Evolutionary conservation across 257 asterid species (phyloP).

Genomic region (Eucommia ulmoides): DNA sequence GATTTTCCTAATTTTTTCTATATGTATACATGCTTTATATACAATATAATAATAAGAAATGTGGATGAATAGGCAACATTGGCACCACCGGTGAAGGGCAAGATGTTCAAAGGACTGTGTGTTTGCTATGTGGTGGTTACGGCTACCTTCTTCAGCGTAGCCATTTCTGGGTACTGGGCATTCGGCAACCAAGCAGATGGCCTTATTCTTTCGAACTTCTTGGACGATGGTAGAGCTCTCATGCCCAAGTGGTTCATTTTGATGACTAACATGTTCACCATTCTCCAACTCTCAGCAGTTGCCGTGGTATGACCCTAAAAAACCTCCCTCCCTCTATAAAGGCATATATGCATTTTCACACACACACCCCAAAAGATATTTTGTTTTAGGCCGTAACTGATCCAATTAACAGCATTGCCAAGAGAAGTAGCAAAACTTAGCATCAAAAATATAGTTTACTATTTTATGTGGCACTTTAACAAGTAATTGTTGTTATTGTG

Average conservation of each 20-base stretch:
- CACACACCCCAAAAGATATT: background rate
- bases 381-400: background rate
- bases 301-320: conserved; percentile 44
- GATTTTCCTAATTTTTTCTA: background rate
- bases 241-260: conserved; percentile 65
- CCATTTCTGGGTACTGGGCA: conserved; percentile 89
- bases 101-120: conserved; percentile 83
- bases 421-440: no score
- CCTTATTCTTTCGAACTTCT: conserved; percentile 56
- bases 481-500: no score
- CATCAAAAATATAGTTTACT: no score
- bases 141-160: conserved; percentile 62
- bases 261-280: conserved; percentile 55
- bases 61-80: conserved; percentile 82
- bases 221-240: conserved; percentile 35
- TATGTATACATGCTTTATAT: no score
- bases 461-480: no score
- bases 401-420: background rate
- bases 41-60: no score
- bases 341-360: no score
- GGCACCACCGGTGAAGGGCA: conserved; percentile 85
- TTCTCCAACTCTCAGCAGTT: conserved; percentile 82
- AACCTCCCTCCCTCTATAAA: background rate
- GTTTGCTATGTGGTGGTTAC: conserved; percentile 53
- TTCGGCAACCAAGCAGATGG: conserved; percentile 60